Percentiles rank a stretch among this genome's conserved stretches.
phyloP scores from a whole-genome alignment of 495 filamentous ascomycete species.

The Eremomyces bilateralis region DNA sequence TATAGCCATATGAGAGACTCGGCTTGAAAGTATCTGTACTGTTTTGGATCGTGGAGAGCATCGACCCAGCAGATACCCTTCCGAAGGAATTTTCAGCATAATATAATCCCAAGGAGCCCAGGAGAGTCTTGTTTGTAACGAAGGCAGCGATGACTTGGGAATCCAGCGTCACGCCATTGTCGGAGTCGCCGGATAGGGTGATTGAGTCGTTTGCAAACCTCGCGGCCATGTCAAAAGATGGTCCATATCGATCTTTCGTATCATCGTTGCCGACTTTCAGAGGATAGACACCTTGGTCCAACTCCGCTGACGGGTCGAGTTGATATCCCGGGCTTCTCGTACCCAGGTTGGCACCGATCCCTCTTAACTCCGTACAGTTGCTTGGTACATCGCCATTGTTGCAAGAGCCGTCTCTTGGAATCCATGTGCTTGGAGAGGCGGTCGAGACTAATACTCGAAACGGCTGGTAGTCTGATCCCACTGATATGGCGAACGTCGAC shows the following conservation, averaged over 20 bases:
- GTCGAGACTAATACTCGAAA: conserved; percentile 12
- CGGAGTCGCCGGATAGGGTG: too few relatives aligned
- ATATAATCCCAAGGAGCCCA: conserved; percentile 9
- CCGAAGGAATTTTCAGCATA: conserved; percentile 5
- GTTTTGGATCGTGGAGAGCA: conserved; percentile 7
- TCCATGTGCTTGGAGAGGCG: conserved; percentile 3
- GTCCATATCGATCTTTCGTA: too few relatives aligned
- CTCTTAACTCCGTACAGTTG: conserved; percentile 10
- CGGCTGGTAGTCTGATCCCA: conserved; percentile 11
- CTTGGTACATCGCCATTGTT: conserved; percentile 5
- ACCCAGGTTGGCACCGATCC: conserved; percentile 7
- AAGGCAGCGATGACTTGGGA: conserved; percentile 5
- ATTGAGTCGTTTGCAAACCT: too few relatives aligned
- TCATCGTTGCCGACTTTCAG: conserved; percentile 3
- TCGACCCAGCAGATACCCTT: conserved; percentile 5
- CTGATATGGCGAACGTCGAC: conserved; percentile 10
- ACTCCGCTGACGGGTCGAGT: conserved; percentile 6
- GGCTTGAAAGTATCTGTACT: conserved; percentile 11
- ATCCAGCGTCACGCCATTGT: conserved; percentile 10
- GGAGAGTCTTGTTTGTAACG: conserved; percentile 7
- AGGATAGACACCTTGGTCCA: conserved; percentile 8
- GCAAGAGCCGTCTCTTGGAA: conserved; percentile 5
- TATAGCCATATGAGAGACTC: conserved; percentile 13
- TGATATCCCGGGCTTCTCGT: conserved; percentile 9
- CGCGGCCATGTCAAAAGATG: too few relatives aligned